A percentile compares a stretch with the other conserved stretches of the same genome.
Conservation (phyloP, 2,329 filamentous ascomycete genomes). For the Cercospora janseana region DNA sequence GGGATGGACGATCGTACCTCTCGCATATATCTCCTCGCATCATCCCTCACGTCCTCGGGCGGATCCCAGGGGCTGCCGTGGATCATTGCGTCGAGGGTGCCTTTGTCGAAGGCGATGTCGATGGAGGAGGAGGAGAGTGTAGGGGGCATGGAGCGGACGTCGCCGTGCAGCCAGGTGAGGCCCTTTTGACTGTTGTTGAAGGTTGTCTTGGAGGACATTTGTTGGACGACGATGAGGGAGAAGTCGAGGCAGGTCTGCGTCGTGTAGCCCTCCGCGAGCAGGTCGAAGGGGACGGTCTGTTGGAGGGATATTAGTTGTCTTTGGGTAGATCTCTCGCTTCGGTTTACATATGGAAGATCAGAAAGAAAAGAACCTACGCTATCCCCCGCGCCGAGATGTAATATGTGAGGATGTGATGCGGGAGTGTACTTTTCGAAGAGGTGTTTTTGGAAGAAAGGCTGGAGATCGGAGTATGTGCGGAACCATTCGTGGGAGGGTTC, state of each 20-base stretch:
- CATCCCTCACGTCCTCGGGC: conserved; percentile 33
- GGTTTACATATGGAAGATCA: background rate
- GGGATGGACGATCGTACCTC: conserved; percentile 14
- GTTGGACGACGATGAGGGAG: conserved; percentile 52
- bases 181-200: too few species aligned
- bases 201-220: conserved; percentile 54
- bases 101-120: conserved; percentile 54
- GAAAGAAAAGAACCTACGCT: conserved; percentile 45
- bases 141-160: conserved; percentile 52
- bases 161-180: conserved; percentile 53
- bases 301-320: background rate
- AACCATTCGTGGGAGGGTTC: background rate
- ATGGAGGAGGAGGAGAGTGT: conserved; percentile 46
- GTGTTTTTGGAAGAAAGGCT: conserved; percentile 48
- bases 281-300: conserved; percentile 54
- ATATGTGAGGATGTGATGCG: conserved; percentile 44
- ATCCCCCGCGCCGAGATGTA: conserved; percentile 59
- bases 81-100: conserved; percentile 39
- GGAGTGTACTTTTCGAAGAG: conserved; percentile 42
- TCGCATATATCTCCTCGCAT: conserved; percentile 29
- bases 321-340: too few species aligned
- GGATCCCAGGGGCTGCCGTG: conserved; percentile 36
- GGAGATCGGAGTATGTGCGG: conserved; percentile 31
- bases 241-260: conserved; percentile 59
- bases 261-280: conserved; percentile 47